Conservation (phyloP, 768 basidiomycete species). For the Gymnopilus junonius region DNA sequence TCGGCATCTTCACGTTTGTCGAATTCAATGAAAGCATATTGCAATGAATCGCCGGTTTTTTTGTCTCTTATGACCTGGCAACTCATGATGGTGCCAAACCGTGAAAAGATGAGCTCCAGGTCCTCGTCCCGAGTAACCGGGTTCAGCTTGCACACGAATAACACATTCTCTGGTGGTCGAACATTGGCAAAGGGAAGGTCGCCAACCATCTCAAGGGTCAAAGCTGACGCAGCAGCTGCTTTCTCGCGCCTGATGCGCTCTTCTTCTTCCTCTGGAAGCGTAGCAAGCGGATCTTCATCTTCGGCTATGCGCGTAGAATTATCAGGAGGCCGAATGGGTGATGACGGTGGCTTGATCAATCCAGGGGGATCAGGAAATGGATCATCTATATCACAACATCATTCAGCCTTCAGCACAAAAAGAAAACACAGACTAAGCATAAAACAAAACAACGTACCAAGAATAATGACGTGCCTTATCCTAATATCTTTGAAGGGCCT, state of each 20-base stretch:
- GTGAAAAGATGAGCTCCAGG: conserved; percentile 94
- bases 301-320: conserved; percentile 90
- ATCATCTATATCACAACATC: conserved; percentile 66
- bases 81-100: conserved; percentile 95
- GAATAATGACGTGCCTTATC: conserved; percentile 93
- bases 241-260: conserved; percentile 82
- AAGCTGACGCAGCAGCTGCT: conserved; percentile 89
- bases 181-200: conserved; percentile 98
- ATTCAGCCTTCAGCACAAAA: conserved; percentile 16
- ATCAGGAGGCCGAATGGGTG: conserved; percentile 87
- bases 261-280: conserved; percentile 83
- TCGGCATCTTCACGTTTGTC: conserved; percentile 93
- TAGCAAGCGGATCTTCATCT: conserved; percentile 87
- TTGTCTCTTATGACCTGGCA: conserved; percentile 98
- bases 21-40: conserved; percentile 99
- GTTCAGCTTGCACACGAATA: conserved; percentile 99
- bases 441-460: conserved; percentile 56
- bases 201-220: conserved; percentile 99
- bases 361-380: conserved; percentile 90
- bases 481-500: conserved; percentile 93
- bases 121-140: conserved; percentile 95
- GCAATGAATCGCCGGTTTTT: conserved; percentile 92
- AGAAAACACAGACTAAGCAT: background rate
- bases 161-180: conserved; percentile 95
- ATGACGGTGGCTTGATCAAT: conserved; percentile 72